Percentiles rank a stretch among this genome's conserved stretches.
Conservation (phyloP, 176 grass and related monocot species). For the Raddia distichophylla region DNA sequence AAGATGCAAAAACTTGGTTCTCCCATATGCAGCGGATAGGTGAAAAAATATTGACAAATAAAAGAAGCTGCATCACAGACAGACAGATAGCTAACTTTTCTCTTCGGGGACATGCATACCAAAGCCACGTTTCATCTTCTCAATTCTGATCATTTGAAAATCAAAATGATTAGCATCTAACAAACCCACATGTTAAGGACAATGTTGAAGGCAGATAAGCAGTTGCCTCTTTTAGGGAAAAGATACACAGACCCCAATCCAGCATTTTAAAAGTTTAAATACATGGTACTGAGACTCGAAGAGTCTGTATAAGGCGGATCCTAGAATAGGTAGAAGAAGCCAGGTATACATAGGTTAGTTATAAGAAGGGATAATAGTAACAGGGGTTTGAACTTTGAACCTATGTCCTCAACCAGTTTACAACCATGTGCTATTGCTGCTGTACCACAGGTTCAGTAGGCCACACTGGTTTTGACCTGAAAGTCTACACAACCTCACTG, state of each 20-base stretch:
- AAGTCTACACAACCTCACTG: not conserved
- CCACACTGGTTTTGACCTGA: not conserved
- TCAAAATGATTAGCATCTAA: not conserved
- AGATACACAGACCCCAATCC: not conserved
- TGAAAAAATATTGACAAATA: not conserved
- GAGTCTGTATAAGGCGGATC: no score
- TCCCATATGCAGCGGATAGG: not conserved
- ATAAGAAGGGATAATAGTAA: no score
- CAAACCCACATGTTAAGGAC: not conserved
- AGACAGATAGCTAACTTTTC: conserved; percentile 46
- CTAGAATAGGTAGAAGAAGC: no score
- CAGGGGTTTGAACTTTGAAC: no score
- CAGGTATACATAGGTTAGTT: no score
- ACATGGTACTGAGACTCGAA: not conserved
- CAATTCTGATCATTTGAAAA: conserved; percentile 58
- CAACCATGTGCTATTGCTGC: no score
- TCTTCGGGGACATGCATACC: conserved; percentile 76
- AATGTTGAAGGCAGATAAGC: not conserved
- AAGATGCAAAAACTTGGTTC: not conserved
- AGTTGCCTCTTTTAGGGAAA: no score
- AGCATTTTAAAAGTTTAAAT: conserved; percentile 16
- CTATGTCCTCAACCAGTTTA: no score
- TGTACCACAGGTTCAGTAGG: no score
- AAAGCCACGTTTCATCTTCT: conserved; percentile 89
- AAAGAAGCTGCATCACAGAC: not conserved